Evolutionary conservation across 768 basidiomycete species (phyloP), one percentile per base, ranked within the genome.

Genomic region (Chalciporus pseudorubinellus): DNA sequence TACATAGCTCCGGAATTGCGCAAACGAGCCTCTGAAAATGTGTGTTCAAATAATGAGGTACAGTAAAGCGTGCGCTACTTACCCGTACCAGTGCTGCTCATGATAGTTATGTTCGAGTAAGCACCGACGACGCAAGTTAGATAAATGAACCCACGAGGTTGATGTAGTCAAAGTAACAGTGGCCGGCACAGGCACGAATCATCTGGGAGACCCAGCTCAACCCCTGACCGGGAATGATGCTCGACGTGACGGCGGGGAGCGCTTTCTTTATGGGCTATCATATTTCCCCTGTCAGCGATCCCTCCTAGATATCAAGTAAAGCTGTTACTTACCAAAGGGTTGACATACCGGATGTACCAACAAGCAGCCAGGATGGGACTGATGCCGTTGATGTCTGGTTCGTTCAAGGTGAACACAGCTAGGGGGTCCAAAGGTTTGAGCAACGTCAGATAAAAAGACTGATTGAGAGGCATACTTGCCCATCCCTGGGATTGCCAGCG

Each of bases 351-450:
- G 12, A 61, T 73, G 33, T 73, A 73, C 72, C 72, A 73, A 20
- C 59, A 53, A 21, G 72, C 72, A 4, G 72, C 72, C 20, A 59
- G 26, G 22, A 46, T 48, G 7, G 72, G 65, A 18, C 45, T 39
- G 39, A 68, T 71, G 4, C 60, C 59, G 10, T 63, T 67, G 53
- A 62, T 33, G 46, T 73, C 72, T 2, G 72, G 72, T 48, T 73
- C 72, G 41, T 73, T 73, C 57, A 74, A 47, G 43, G 45, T 71
- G 55, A 70, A 70, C 6, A 72, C 68, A 11, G 61, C 70, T 69
- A 40, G 20, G 2, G 18, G 3, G 6, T 41, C 43, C 19, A 50
- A 39, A 24, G 18, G 10, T 0, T 11, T 52, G 26, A 51, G 48
- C 6, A 9, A 38, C 2, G 18, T 21, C 19, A 4, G 6, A 20